Conservation (phyloP, 345 rosid species). For the Linum trigynum region DNA sequence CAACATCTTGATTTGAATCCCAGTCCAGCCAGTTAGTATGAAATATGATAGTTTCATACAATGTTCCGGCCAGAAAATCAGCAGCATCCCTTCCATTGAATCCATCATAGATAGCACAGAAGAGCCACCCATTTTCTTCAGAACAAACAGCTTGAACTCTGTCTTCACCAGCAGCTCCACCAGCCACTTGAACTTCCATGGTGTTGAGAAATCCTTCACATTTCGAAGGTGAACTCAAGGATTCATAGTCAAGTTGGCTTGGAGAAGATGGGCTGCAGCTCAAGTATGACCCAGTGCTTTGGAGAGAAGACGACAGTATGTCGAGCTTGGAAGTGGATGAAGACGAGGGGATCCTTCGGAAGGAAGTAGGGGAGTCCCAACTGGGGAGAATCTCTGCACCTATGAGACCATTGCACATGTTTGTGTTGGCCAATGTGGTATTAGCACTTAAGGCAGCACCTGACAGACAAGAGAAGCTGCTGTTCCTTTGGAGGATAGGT, state of each 20-base stretch:
- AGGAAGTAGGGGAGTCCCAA: constrained; percentile 80
- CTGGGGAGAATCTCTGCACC: constrained; percentile 83
- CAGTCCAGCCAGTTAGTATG: constrained; percentile 45
- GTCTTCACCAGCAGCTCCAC: constrained; percentile 99
- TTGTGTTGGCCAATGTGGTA: constrained; percentile 90
- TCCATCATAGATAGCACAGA: constrained; percentile 87
- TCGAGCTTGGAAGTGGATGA: constrained; percentile 72
- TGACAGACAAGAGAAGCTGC: constrained; percentile 87
- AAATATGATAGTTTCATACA: constrained; percentile 61
- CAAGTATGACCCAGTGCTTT: constrained; percentile 61
- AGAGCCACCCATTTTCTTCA: constrained; percentile 89
- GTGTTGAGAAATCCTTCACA: constrained; percentile 64
- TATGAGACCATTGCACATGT: constrained; percentile 81
- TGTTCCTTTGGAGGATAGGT: constrained; percentile 39
- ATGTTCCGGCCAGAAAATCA: constrained; percentile 91
- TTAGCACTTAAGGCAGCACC: constrained; percentile 96
- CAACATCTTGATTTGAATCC: constrained; percentile 40
- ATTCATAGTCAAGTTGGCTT: constrained; percentile 56
- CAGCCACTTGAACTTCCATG: constrained; percentile 85
- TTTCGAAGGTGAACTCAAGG: constrained; percentile 55
- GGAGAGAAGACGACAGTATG: constrained; percentile 78
- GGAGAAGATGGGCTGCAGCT: constrained; percentile 73
- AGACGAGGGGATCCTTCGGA: constrained; percentile 68
- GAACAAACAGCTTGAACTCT: constrained; percentile 98
- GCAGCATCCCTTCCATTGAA: constrained; percentile 98